phyloP scores from a whole-genome alignment of 768 basidiomycete genomes.

The Agaricus sinodeliciosus region DNA sequence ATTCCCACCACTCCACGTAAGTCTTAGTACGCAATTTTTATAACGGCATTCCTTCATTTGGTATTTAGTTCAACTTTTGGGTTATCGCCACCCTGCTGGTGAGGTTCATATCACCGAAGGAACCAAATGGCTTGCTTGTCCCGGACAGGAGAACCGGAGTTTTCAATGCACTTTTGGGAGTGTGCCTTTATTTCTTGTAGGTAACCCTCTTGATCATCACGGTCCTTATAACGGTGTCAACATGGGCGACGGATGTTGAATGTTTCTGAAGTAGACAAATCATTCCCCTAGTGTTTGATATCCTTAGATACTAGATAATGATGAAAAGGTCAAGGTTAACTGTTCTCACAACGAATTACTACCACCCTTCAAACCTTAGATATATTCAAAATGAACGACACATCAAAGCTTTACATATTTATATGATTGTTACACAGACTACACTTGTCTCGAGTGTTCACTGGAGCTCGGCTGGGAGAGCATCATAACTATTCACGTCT shows the following conservation, averaged over 20 bases:
- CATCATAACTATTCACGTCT: neutral
- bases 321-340: neutral
- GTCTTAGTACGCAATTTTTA: neutral
- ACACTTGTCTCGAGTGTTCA: no score
- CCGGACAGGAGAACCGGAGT: conserved; percentile 51
- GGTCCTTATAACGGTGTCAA: conserved; percentile 22
- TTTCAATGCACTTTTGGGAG: conserved; percentile 36
- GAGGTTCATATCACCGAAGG: conserved; percentile 46
- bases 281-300: no score
- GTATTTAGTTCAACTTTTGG: conserved; percentile 27
- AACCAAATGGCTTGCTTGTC: conserved; percentile 48
- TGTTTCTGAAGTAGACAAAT: neutral
- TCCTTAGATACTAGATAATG: no score
- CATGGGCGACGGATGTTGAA: neutral
- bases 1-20: conserved; percentile 35
- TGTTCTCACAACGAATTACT: no score
- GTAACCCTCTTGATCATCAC: conserved; percentile 31
- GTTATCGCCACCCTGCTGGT: conserved; percentile 39
- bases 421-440: no score
- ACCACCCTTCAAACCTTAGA: no score
- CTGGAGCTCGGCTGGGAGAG: conserved; percentile 3
- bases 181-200: conserved; percentile 35
- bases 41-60: neutral
- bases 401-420: no score
- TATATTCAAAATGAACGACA: no score